phyloP scores from a whole-genome alignment of 495 filamentous ascomycete species.

The Platismatia glauca region DNA sequence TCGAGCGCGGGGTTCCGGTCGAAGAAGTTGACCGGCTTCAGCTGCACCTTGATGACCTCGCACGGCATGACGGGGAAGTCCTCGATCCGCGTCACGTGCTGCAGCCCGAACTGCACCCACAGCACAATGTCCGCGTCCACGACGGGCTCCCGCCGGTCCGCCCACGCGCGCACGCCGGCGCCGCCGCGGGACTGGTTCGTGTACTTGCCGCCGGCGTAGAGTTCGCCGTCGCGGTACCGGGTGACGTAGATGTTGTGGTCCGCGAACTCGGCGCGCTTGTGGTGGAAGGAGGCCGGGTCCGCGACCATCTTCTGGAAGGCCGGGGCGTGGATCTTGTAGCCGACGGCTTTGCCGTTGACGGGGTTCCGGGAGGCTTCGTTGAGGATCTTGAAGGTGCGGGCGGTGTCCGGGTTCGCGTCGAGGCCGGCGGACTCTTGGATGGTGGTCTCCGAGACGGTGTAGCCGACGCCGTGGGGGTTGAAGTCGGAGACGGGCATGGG shows the following conservation, averaged over 20 bases:
- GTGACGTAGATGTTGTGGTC: constrained; percentile 78
- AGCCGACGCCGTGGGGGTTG: constrained; percentile 76
- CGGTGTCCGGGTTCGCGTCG: constrained; percentile 51
- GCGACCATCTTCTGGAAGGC: constrained; percentile 76
- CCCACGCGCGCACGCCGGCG: constrained; percentile 46
- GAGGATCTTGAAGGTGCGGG: constrained; percentile 75
- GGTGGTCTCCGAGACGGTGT: constrained; percentile 54
- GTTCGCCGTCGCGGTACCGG: constrained; percentile 64
- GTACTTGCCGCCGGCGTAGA: constrained; percentile 76
- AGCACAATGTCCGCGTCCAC: constrained; percentile 48
- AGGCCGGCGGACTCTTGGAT: constrained; percentile 52
- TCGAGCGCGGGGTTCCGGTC: constrained; percentile 65
- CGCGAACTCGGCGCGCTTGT: constrained; percentile 71
- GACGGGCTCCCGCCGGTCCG: constrained; percentile 41
- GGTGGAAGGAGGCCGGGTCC: constrained; percentile 56
- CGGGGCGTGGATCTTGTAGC: constrained; percentile 67
- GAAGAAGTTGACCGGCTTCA: constrained; percentile 70
- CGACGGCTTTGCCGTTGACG: constrained; percentile 66
- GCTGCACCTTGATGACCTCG: constrained; percentile 50
- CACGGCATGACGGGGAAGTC: constrained; percentile 63
- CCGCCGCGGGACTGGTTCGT: constrained; percentile 75
- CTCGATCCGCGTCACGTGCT: constrained; percentile 50
- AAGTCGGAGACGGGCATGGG: constrained; percentile 61
- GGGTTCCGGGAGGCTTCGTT: constrained; percentile 57
- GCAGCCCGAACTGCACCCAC: constrained; percentile 56